These are phyloP conservation scores for Leccinum subgranulosum DNA, from an alignment of 768 basidiomycete genomes.

Conservation along the genomic window DNA sequence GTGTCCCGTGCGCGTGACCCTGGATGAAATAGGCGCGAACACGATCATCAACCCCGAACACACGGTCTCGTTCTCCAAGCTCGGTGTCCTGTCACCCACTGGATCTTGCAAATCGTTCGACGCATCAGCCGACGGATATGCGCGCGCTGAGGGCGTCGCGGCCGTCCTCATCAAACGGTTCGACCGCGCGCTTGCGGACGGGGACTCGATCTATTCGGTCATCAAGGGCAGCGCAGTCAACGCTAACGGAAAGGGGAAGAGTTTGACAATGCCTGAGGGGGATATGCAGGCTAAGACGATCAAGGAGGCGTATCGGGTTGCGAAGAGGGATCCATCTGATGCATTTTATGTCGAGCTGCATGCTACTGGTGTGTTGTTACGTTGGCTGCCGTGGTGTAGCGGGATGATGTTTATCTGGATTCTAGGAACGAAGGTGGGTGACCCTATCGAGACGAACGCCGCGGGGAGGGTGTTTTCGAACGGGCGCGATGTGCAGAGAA, in stretches of 20 bases:
- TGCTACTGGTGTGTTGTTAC: constrained; percentile 37
- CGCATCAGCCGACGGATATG: constrained; percentile 32
- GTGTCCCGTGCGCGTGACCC: background rate
- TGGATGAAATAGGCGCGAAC: constrained; percentile 20
- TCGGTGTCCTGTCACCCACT: constrained; percentile 34
- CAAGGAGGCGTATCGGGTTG: constrained; percentile 29
- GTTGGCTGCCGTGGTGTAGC: background rate
- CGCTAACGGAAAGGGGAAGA: constrained; percentile 32
- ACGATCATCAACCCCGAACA: constrained; percentile 29
- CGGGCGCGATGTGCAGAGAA: constrained; percentile 14
- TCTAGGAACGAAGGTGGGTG: constrained; percentile 40
- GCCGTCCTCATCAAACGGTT: constrained; percentile 35
- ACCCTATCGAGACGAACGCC: constrained; percentile 50
- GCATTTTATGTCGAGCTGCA: constrained; percentile 51
- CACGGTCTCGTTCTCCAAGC: constrained; percentile 26
- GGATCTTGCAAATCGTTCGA: constrained; percentile 34
- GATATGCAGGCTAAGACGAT: constrained; percentile 34
- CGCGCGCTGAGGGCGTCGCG: constrained; percentile 27
- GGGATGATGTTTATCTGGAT: background rate
- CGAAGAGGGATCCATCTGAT: constrained; percentile 33
- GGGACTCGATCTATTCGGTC: constrained; percentile 30
- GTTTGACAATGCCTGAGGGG: constrained; percentile 35
- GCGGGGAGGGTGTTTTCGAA: constrained; percentile 37
- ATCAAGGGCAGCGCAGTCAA: constrained; percentile 34
- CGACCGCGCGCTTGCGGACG: constrained; percentile 29